A percentile compares a stretch with the other conserved stretches of the same genome.
phyloP scores from a whole-genome alignment of 208 protist species.

The Wallacemonas sp. region DNA sequence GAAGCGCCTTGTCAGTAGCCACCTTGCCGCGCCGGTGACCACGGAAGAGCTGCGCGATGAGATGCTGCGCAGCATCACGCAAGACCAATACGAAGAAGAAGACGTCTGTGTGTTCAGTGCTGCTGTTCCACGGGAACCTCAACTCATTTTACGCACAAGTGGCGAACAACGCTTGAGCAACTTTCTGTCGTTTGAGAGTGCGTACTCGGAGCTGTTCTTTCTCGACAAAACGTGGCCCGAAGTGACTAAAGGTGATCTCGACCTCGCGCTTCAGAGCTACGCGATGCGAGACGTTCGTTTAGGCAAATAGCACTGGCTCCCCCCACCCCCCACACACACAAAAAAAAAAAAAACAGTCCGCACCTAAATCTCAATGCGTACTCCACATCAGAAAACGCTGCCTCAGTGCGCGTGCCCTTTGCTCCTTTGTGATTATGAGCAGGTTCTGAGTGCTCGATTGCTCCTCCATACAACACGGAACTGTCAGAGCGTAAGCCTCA shows the following conservation, averaged over 20 bases:
- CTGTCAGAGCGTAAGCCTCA: no score
- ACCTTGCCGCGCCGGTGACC: conserved; percentile 30
- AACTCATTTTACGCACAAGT: conserved; percentile 85
- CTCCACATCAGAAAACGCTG: no score
- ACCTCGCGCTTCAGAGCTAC: conserved; percentile 45
- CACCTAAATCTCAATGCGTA: no score
- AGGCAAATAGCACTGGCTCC: conserved; percentile 28
- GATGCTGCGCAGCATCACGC: conserved; percentile 86
- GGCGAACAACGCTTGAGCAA: conserved; percentile 87
- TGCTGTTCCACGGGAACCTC: conserved; percentile 48
- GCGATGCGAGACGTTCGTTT: conserved; percentile 39
- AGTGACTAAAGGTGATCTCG: conserved; percentile 50
- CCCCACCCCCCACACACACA: background rate
- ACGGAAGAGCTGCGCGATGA: conserved; percentile 51
- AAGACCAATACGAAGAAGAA: conserved; percentile 61
- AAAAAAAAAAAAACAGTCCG: background rate
- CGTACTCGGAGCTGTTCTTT: conserved; percentile 87
- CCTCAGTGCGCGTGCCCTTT: no score
- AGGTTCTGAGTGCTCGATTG: no score
- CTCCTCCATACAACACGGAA: no score
- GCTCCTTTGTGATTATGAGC: no score
- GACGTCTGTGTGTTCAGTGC: conserved; percentile 33
- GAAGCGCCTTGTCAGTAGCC: conserved; percentile 6
- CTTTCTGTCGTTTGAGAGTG: conserved; percentile 87
- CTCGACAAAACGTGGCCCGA: conserved; percentile 81